Base-by-base conservation (phyloP, 2,329 filamentous ascomycete genomes). In the Ophiostoma piceae region DNA sequence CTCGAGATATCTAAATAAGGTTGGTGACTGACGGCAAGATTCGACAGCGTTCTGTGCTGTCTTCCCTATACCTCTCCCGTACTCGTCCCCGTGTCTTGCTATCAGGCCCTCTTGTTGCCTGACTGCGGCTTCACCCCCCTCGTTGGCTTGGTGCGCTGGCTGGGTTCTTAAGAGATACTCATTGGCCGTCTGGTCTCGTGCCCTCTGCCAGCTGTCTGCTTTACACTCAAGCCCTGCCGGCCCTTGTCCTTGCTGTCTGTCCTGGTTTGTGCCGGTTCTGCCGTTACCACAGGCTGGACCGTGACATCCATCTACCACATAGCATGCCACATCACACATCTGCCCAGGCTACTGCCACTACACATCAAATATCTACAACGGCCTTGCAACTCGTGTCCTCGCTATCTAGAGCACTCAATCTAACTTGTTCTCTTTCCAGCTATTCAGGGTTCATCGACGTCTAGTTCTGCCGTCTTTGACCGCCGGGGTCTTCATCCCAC, bases 391-490 rank as follows among this genome's bases (percentile, higher is more conserved):
- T 4, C 19, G 43, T 16, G n/a, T 7, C 11, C 19, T 12, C 39
- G 39, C 39, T 4, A 14, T 26, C 7, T 57, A n/a, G 2, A 1
- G 29, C n/a, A 19, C 2, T 62, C 4, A 19, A n/a, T 62, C 57
- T 62, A 62, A 62, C 57, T 29, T 19, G 14, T 32, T 16, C 14
- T 32, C 57, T 62, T 62, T 32, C 9, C 12, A 22, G 51, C 22
- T 26, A 11, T 57, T 32, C 26, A 32, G 57, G 57, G 57, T 62
- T 62, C 57, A 62, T 16, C 26, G 11, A 62, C 57, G 57, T 7
- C 60, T 41, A 60, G 32, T 66, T 66, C 37, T 70, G 43, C 57
- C 69, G 66, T 43, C 39, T 37, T 35, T 66, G 65, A 70, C 69
- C 64, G 69, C 69, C 65, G 67, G 66, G 2, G 19, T 60, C 32